Conservation (phyloP, 345 rosid species). For the Cardiospermum halicacabum region DNA sequence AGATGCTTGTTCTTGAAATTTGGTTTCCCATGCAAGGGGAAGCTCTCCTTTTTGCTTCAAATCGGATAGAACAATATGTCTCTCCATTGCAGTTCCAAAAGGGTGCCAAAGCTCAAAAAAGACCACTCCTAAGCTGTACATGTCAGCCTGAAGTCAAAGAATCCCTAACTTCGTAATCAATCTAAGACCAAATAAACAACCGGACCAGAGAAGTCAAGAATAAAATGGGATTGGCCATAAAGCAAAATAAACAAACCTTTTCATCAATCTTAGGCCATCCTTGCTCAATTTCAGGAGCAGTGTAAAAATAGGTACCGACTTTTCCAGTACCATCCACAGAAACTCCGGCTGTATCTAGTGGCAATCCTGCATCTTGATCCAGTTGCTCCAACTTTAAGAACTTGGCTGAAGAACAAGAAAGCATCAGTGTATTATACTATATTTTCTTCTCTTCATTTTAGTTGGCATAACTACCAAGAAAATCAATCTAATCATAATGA, state of each 20-base stretch:
- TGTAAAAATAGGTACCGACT: conserved; percentile 93
- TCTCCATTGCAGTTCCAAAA: conserved; percentile 94
- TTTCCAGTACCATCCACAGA: conserved; percentile 86
- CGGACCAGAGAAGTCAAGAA: conserved; percentile 3
- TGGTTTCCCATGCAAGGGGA: conserved; percentile 73
- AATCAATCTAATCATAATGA: not conserved
- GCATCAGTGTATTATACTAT: conserved; percentile 4
- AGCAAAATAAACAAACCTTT: conserved; percentile 48
- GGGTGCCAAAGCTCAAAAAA: conserved; percentile 98
- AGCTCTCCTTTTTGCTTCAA: conserved; percentile 81
- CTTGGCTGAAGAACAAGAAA: conserved; percentile 54
- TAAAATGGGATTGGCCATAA: conserved; percentile 5
- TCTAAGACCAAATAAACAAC: conserved; percentile 8
- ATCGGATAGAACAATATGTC: conserved; percentile 63
- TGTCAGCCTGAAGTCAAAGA: conserved; percentile 67
- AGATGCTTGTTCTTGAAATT: conserved; percentile 86
- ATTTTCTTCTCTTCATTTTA: not conserved
- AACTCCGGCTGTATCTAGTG: conserved; percentile 59
- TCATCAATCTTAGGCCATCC: conserved; percentile 98
- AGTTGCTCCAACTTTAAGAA: conserved; percentile 91
- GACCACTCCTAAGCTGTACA: conserved; percentile 94
- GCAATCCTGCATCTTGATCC: conserved; percentile 68
- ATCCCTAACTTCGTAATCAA: conserved; percentile 1
- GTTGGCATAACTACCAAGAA: not conserved
- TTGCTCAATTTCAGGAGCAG: conserved; percentile 99